A percentile compares a stretch with the other conserved stretches of the same genome.
Conservation (phyloP, 805 yeast genomes). For the Wickerhamomyces chambardii region DNA sequence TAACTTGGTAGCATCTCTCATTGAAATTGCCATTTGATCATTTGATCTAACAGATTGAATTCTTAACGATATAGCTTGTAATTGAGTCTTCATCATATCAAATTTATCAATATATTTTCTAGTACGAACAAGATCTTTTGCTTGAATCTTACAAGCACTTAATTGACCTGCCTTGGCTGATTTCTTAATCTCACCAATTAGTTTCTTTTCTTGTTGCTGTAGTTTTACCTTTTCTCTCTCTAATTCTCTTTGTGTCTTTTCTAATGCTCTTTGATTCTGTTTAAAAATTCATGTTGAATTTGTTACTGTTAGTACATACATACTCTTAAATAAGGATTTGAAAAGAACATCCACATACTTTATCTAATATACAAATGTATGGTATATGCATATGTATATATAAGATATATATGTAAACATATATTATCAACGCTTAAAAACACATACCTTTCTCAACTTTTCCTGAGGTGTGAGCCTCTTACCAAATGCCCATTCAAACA, state of each 20-base stretch:
- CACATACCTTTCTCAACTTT: conserved; percentile 64
- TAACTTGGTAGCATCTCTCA: conserved; percentile 87
- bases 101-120: conserved; percentile 76
- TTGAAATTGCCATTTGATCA: conserved; percentile 90
- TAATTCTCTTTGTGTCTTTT: conserved; percentile 88
- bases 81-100: conserved; percentile 88
- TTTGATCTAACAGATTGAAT: conserved; percentile 88
- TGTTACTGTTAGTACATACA: not conserved
- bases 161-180: conserved; percentile 88
- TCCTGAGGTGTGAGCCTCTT: conserved; percentile 92
- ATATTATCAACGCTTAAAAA: too few relatives aligned
- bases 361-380: too few relatives aligned
- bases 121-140: conserved; percentile 89
- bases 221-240: conserved; percentile 81
- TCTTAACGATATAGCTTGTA: conserved; percentile 89
- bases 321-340: too few relatives aligned
- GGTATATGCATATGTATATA: too few relatives aligned
- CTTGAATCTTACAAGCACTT: conserved; percentile 88
- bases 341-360: too few relatives aligned
- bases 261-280: conserved; percentile 90
- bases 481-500: conserved; percentile 95
- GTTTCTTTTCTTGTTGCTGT: conserved; percentile 87
- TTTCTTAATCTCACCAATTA: conserved; percentile 78
- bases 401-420: too few relatives aligned
- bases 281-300: not conserved